phyloP scores from a whole-genome alignment of 352 stramenopile species.

The Globisporangium barbulae region DNA sequence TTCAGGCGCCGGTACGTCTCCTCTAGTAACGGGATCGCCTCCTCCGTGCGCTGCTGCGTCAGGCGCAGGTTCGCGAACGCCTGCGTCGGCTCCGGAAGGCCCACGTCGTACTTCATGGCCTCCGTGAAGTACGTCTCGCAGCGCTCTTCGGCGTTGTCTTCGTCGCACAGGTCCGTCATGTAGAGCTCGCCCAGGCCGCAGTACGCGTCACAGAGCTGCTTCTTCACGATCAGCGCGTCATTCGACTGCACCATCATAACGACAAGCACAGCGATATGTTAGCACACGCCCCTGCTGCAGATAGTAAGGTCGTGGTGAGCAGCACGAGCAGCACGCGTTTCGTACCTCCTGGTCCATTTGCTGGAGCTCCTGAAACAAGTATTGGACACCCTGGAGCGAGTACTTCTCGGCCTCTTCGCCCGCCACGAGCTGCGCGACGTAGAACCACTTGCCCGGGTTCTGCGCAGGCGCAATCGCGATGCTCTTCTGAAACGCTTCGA shows the following conservation, averaged over 20 bases:
- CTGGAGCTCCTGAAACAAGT: conserved; percentile 59
- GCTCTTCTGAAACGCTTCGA: conserved; percentile 70
- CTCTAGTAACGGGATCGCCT: conserved; percentile 87
- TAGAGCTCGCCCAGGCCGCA: conserved; percentile 96
- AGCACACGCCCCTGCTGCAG: neutral
- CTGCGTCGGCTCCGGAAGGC: conserved; percentile 91
- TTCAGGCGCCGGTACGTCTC: conserved; percentile 91
- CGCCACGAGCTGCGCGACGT: conserved; percentile 72
- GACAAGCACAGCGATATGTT: neutral
- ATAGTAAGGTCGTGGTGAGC: neutral
- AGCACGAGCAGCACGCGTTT: neutral
- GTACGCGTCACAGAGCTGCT: conserved; percentile 93
- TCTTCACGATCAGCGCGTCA: conserved; percentile 66
- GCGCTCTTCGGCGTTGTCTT: conserved; percentile 89
- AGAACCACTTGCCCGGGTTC: conserved; percentile 85
- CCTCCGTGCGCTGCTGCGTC: conserved; percentile 89
- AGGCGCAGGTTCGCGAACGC: conserved; percentile 94
- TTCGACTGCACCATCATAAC: conserved; percentile 22
- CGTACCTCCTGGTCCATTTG: conserved; percentile 24
- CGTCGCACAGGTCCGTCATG: conserved; percentile 95
- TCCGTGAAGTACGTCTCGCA: conserved; percentile 91
- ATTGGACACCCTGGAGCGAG: conserved; percentile 64
- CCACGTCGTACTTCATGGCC: conserved; percentile 90
- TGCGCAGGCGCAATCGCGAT: conserved; percentile 58
- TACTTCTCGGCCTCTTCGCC: conserved; percentile 74